Percentiles rank a stretch among this genome's conserved stretches.
phyloP scores from a whole-genome alignment of 2,329 filamentous ascomycete species.

The Aspergillus persii region DNA sequence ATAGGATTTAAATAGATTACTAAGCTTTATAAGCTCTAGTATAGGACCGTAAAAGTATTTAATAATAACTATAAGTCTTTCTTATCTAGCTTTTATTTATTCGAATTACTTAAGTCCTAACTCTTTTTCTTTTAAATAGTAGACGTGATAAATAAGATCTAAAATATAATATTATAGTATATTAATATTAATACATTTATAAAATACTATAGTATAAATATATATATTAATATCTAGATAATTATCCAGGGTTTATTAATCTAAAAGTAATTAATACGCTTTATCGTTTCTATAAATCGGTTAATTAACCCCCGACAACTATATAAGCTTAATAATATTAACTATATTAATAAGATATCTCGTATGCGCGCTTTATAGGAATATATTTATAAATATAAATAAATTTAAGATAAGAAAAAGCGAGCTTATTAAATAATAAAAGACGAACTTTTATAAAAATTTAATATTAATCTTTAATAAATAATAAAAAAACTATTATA shows the following conservation, averaged over 20 bases:
- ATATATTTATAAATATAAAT: constrained; percentile 16
- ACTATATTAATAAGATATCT: constrained; percentile 24
- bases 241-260: constrained; percentile 22
- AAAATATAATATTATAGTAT: constrained; percentile 27
- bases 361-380: constrained; percentile 17
- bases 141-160: constrained; percentile 16
- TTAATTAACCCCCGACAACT: constrained; percentile 24
- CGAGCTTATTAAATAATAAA: constrained; percentile 15
- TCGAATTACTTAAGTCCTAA: not conserved
- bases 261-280: constrained; percentile 24
- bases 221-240: constrained; percentile 25
- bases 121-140: constrained; percentile 8
- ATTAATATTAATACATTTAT: constrained; percentile 28
- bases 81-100: not conserved
- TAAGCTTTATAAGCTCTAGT: constrained; percentile 32
- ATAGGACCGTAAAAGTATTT: constrained; percentile 33
- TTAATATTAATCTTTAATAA: constrained; percentile 7
- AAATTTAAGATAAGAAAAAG: constrained; percentile 17
- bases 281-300: constrained; percentile 26
- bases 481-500: not conserved
- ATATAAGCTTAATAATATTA: constrained; percentile 25
- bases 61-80: constrained; percentile 33
- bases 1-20: constrained; percentile 31
- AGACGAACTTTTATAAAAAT: constrained; percentile 11
- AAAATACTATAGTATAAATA: constrained; percentile 25